Base-by-base conservation (phyloP, 345 rosid species). In the Rhizophora mangle region DNA sequence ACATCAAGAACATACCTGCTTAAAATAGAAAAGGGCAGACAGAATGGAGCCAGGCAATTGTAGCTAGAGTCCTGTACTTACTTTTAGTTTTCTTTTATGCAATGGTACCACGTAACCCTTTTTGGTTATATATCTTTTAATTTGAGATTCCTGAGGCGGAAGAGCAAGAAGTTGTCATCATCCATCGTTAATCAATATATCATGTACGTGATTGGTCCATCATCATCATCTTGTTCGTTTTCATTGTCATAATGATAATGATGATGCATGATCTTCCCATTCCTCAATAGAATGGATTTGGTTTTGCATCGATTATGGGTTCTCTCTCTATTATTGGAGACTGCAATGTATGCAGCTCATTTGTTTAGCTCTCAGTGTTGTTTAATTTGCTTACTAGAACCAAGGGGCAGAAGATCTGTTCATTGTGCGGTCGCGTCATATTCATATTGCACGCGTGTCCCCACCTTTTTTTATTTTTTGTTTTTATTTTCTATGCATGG, bases 41-140 rank as follows among this genome's bases (percentile, higher is more conserved):
- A 81, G 85, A 62, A 76, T 49, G 90, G 84, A 86, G 90, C 90
- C 90, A 86, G 90, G 90, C 90, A 86, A 34, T 73, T 60, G 60
- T 60, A 72, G 62, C 66, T 65, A 2, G 10, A 63, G 15, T 56
- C 29, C 29, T 36, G 13, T 30, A 27, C 37, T 30, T 47, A 27
- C 15, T 57, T 32, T 47, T 30, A 58, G 46, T 47, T 63, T 71
- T 29, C 54, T 51, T 71, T 62, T 10, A 27, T 62, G 26, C 7
- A 26, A n/a, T 63, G 1, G 15, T 20, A 36, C 20, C 43, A 54
- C 36, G 8, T 22, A 49, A 32, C 20, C 61, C 55, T 54, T 71
- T 71, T 64, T 32, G 46, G 27, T 34, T 34, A 34, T 68, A 51
- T 24, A 53, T 65, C 62, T 62, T 61, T 3, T 26, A 55, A 55